Evolutionary conservation across 257 asterid species (phyloP), one percentile per base, ranked within the genome.

Genomic region (Lycium ferocissimum): DNA sequence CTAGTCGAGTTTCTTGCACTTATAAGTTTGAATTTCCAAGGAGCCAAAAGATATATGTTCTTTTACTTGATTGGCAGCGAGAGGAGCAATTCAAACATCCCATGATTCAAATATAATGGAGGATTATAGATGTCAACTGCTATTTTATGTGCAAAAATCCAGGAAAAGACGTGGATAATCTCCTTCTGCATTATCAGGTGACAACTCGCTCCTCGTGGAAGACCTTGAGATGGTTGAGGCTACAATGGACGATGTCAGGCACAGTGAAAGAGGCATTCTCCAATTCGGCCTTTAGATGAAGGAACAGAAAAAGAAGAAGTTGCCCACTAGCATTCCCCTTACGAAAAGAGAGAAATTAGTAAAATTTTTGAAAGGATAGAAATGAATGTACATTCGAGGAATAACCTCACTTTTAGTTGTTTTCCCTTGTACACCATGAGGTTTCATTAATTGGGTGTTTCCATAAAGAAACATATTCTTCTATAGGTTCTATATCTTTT

Each of bases 201-300:
- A 69, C 14, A 38, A 70, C 78, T 17, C 7, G 0, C 7, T 37
- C 13, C 3, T 13, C 51, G 4, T 37, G 78, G 78, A 26, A 38
- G 76, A 69, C 38, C 54, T 70, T 70, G 78, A 70, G 54, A 70
- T 70, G 33, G 51, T 38, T 70, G 53, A 70, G 78, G 53, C 78
- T 38, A 70, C 9, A 38, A 70, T 15, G 78, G 53, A 8, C 26
- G 20, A 38, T 70, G 53, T 3, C 78, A 70, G 78, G 54, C 53
- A 69, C 53, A 70, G 78, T 17, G 13, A 49, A 49, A 49, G 56
- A 49, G 56, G 12, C 56, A 49, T 13, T 49, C 56, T 49, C 9
- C 53, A 70, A 15, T 38, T 70, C 10, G 78, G 78, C 26, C 8
- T 3, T 38, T 17, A 17, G 33, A 15, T 7, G 53, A 69, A 37